phyloP scores from a whole-genome alignment of 169 alveolate species.

The Plasmodium fragile region DNA sequence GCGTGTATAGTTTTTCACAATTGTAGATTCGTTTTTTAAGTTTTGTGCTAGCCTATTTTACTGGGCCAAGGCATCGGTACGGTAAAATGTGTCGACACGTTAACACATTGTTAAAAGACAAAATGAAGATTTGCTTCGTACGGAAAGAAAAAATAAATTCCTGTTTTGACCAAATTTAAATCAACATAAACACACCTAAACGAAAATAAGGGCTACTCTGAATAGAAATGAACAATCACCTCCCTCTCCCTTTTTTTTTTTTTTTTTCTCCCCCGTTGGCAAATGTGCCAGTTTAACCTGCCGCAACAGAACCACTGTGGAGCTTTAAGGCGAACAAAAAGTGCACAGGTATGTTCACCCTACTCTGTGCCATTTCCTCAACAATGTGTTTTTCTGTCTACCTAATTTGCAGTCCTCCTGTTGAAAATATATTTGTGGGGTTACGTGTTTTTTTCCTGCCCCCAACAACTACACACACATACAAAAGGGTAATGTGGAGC shows the following conservation, averaged over 20 bases:
- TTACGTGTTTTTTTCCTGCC: background rate
- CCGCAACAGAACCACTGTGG: background rate
- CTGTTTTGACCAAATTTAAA: background rate
- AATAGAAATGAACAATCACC: background rate
- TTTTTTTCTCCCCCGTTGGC: background rate
- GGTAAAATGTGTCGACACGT: background rate
- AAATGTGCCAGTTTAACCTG: slow-evolving; percentile 3
- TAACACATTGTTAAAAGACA: background rate
- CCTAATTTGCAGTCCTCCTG: background rate
- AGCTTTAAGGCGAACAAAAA: background rate
- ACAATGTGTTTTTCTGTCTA: background rate
- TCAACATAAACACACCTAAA: background rate
- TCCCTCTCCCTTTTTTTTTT: background rate
- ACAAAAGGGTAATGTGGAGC: background rate
- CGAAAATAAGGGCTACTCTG: background rate
- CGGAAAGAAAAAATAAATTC: background rate
- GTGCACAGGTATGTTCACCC: background rate
- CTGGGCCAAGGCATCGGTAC: background rate
- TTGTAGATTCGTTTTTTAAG: background rate
- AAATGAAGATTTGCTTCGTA: background rate
- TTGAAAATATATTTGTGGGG: background rate
- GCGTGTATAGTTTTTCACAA: background rate
- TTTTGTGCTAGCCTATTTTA: background rate
- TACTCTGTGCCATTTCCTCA: background rate
- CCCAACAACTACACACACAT: background rate